These are phyloP conservation scores for Bertia moriformis DNA, from an alignment of 2,329 filamentous ascomycete genomes.

Conservation along the genomic window DNA sequence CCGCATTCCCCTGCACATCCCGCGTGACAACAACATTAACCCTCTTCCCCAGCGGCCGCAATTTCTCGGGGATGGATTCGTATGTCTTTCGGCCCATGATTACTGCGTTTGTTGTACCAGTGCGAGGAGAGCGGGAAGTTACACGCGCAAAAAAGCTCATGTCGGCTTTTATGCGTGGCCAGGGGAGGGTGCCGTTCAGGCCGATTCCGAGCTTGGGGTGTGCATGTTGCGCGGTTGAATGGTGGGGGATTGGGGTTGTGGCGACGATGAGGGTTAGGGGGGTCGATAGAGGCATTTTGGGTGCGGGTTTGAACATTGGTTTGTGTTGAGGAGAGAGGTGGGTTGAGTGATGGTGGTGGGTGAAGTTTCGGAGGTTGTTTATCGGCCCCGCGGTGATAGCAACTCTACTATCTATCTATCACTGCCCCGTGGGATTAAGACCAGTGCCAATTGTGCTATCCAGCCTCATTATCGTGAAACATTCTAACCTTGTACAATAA, in stretches of 20 bases:
- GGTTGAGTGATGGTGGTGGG: no score
- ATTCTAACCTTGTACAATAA: no score
- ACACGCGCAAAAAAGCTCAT: slow-evolving; percentile 52
- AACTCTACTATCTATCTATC: no score
- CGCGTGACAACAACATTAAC: slow-evolving; percentile 41
- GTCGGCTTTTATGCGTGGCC: slow-evolving; percentile 47
- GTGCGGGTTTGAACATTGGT: background rate
- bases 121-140: slow-evolving; percentile 28
- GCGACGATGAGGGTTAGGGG: slow-evolving; percentile 44
- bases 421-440: no score
- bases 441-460: no score
- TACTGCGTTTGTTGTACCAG: slow-evolving; percentile 27
- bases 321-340: no score
- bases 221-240: background rate
- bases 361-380: no score
- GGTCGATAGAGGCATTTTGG: slow-evolving; percentile 5
- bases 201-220: slow-evolving; percentile 28
- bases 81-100: slow-evolving; percentile 57
- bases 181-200: slow-evolving; percentile 37
- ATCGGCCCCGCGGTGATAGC: no score
- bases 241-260: slow-evolving; percentile 28
- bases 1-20: slow-evolving; percentile 10
- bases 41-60: slow-evolving; percentile 40
- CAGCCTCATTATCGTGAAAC: no score
- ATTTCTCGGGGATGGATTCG: slow-evolving; percentile 39